Base-by-base conservation (phyloP, 345 rosid genomes). In the Lepidium africanum region DNA sequence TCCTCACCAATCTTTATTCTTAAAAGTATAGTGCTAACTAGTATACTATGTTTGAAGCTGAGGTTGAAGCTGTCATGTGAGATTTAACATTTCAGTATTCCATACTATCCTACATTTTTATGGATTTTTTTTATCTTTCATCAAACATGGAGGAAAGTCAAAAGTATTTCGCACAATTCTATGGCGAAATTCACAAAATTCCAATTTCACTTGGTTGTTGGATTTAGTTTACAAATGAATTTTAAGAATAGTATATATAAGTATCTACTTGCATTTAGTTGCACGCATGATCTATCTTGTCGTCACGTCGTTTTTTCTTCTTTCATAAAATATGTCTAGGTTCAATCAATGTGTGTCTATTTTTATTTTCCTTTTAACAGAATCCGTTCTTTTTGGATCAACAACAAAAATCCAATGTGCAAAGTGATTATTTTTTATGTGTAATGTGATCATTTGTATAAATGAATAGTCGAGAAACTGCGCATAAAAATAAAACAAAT, bases 231-330 rank as follows among this genome's bases (percentile, higher is more conserved):
- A 56, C 27, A 6, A 16, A 10, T 57, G 3, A 8, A 7, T 10
- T 17, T 5, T 17, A 2, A 25, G 4, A 25, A 38, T 33, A 9
- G 37, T 40, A 53, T 11, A 13, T 32, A 17, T 10, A 39, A 11
- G 32, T 13, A 10, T 30, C 11, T 41, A 10, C 0, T 30, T 32
- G 30, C 4, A 10, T 12, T 47, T 58, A 19, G 67, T 70, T 59
- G 74, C 16, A 16, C 36, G 52, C 60, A 70, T 59, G 58, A 69
- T 30, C 50, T 38, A 27, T 39, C 73, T 59, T 59, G 66, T 39
- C 59, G 23, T 38, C 73, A 69, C 73, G 73, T 69, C 58, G 38
- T 36, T 59, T 27, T 8, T 21, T 9, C 50, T 49, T 9, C 50
- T 49, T 37, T 21, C 10, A 4, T 38, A 47, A 21, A 16, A 47